Base-by-base conservation (phyloP, 148 eudicot genomes). In the Linanthus parryae region DNA sequence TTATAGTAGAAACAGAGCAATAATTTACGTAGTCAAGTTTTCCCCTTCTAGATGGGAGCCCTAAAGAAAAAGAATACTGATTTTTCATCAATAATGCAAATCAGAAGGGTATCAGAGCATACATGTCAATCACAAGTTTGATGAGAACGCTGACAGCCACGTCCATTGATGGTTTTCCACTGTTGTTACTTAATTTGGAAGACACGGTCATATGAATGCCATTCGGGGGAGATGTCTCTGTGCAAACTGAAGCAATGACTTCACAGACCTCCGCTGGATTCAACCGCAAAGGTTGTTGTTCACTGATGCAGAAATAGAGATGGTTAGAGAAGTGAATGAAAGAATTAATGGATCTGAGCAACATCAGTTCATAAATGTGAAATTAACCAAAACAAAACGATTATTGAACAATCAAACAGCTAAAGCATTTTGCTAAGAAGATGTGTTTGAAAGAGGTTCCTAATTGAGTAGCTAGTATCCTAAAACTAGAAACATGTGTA, bases 121-220 rank as follows among this genome's bases (percentile, higher is more conserved):
- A 92, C 98, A 92, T 92, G 87, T 92, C 98, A 69, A 92, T 92
- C 29, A 92, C 85, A 62, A 92, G 98, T 77, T 92, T 92, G 60
- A 92, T 82, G 56, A 92, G 96, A 47, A 92, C 98, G 69, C 98
- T 87, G 48, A 87, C 96, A 60, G 96, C 90, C 73, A 84, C 94
- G 37, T 92, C 96, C 79, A 84, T 72, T 31, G 98, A 81, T 44
- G 94, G 90, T 73, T 75, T 92, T 33, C 94, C 75, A 65, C 79
- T 72, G 57, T 68, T 81, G 60, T 54, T 88, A 56, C 70, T 81
- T 57, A 87, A 40, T 52, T 77, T 82, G 21, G 94, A 79, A n/a
- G 96, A 84, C 47, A 84, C 44, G 35, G 85, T 79, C 75, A 68
- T 73, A 18, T 53, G 65, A 78, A 76, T 75, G 45, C 76, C 56